Evolutionary conservation across 768 basidiomycete species (phyloP).

Genomic region (Boletus rubescentipes): DNA sequence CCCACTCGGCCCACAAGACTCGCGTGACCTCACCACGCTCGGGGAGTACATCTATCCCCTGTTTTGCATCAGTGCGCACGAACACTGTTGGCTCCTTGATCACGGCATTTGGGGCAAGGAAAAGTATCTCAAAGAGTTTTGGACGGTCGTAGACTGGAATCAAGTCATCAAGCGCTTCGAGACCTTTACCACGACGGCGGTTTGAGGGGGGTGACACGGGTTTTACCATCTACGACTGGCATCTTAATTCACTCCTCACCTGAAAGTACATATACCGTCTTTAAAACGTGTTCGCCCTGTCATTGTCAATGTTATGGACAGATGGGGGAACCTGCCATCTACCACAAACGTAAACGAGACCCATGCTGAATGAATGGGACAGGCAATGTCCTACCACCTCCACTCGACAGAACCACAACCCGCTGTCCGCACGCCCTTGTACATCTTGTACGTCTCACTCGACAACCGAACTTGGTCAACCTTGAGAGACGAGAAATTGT

Average conservation of each 20-base stretch:
- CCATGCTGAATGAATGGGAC: too few species aligned
- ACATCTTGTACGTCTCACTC: conserved; percentile 84
- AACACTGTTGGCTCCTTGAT: conserved; percentile 87
- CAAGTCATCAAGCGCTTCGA: conserved; percentile 44
- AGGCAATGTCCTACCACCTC: conserved; percentile 27
- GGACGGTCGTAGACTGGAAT: conserved; percentile 79
- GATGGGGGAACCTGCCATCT: not conserved
- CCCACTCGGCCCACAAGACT: conserved; percentile 14
- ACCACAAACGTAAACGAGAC: not conserved
- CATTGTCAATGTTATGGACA: not conserved
- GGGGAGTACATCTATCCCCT: conserved; percentile 69
- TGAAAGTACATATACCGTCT: conserved; percentile 17
- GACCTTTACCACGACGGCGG: conserved; percentile 16
- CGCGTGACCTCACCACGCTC: conserved; percentile 27
- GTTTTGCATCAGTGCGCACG: conserved; percentile 76
- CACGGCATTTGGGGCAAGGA: conserved; percentile 93
- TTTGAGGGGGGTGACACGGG: conserved; percentile 9
- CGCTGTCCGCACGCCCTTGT: conserved; percentile 81
- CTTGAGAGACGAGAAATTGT: conserved; percentile 78
- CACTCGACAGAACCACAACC: conserved; percentile 32
- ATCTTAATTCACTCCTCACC: conserved; percentile 26
- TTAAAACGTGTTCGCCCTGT: conserved; percentile 1
- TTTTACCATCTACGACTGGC: conserved; percentile 7
- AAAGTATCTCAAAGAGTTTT: conserved; percentile 79
- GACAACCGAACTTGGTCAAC: conserved; percentile 82